These are phyloP conservation scores for Oxyria digyna DNA, from an alignment of 148 eudicot species.

Conservation along the genomic window DNA sequence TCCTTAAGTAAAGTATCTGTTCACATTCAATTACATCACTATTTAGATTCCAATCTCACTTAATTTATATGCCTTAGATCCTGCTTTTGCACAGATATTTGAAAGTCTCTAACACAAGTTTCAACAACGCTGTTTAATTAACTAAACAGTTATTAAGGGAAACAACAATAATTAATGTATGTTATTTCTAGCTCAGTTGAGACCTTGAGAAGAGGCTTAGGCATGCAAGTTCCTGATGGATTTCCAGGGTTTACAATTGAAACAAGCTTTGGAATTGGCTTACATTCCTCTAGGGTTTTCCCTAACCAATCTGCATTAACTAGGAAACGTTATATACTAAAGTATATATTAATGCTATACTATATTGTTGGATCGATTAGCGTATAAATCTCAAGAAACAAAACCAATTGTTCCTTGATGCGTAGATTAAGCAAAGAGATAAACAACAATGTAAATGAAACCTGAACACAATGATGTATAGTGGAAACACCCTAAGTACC, in stretches of 20 bases:
- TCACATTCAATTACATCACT: not conserved
- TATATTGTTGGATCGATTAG: no score
- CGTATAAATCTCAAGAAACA: no score
- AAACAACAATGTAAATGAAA: no score
- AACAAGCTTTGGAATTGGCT: slow-evolving; percentile 20
- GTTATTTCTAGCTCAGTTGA: no score
- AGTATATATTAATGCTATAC: no score
- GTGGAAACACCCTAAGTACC: no score
- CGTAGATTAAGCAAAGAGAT: no score
- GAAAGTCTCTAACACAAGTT: slow-evolving; percentile 16
- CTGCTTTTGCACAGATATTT: slow-evolving; percentile 16
- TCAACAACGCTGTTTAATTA: not conserved
- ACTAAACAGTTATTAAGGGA: not conserved
- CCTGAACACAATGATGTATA: no score
- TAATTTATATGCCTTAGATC: slow-evolving; percentile 26
- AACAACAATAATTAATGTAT: not conserved
- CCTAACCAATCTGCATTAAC: slow-evolving; percentile 21
- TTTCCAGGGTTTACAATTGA: slow-evolving; percentile 26
- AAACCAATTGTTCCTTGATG: no score
- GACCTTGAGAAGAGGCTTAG: slow-evolving; percentile 20
- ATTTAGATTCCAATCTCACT: slow-evolving; percentile 6
- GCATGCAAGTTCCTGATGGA: slow-evolving; percentile 23
- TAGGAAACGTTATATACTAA: no score
- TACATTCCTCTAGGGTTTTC: slow-evolving; percentile 14
- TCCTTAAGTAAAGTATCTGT: slow-evolving; percentile 23